Percentiles rank a stretch among this genome's conserved stretches.
These are phyloP conservation scores for Candida glucosophila DNA, from an alignment of 1,139 yeast species.

Conservation along the genomic window DNA sequence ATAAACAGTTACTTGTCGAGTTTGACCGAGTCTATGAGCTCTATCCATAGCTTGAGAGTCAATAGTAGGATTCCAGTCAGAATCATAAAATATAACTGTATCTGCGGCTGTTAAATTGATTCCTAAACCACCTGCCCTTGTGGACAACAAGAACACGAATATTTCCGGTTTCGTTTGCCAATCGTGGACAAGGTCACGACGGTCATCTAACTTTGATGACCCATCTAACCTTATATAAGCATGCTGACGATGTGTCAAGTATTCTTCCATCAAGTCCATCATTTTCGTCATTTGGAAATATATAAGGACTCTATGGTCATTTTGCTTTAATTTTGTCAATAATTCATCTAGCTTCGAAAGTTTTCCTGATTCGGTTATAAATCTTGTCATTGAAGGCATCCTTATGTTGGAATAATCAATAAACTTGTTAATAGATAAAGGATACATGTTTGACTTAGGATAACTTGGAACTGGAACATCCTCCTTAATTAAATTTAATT, in stretches of 20 bases:
- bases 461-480: slow-evolving; percentile 45
- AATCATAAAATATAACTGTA: slow-evolving; percentile 92
- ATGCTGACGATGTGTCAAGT: slow-evolving; percentile 83
- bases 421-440: slow-evolving; percentile 48
- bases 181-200: slow-evolving; percentile 94
- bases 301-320: slow-evolving; percentile 84
- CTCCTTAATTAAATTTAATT: slow-evolving; percentile 41
- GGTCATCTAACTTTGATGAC: slow-evolving; percentile 86
- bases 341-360: slow-evolving; percentile 74
- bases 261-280: slow-evolving; percentile 99
- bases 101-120: slow-evolving; percentile 97
- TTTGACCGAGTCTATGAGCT: slow-evolving; percentile 97
- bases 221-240: slow-evolving; percentile 91
- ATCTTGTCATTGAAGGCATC: slow-evolving; percentile 94
- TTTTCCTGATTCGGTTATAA: slow-evolving; percentile 95
- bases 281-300: slow-evolving; percentile 98
- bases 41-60: slow-evolving; percentile 99
- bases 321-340: slow-evolving; percentile 66
- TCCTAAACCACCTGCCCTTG: slow-evolving; percentile 99
- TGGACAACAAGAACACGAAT: slow-evolving; percentile 80
- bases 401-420: slow-evolving; percentile 73
- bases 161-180: slow-evolving; percentile 98
- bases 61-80: slow-evolving; percentile 99
- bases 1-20: slow-evolving; percentile 94
- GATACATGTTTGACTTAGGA: slow-evolving; percentile 70